Evolutionary conservation across 495 filamentous ascomycete species (phyloP).

Genomic region (Podospora pseudopauciseta): DNA sequence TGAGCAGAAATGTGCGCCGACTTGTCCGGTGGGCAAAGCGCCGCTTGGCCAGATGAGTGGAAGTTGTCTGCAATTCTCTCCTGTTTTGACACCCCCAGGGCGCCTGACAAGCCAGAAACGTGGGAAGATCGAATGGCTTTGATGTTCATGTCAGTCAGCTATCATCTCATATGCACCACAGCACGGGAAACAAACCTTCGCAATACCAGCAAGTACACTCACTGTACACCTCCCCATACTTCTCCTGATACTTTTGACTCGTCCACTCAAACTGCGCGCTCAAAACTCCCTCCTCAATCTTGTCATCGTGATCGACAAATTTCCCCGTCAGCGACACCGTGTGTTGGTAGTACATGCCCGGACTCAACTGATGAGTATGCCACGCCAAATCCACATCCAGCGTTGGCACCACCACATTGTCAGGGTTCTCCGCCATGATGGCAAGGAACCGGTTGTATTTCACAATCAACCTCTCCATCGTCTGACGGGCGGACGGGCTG

Average conservation of each 20-base stretch:
- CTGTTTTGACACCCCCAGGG: conserved; percentile 42
- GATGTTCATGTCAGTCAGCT: not conserved
- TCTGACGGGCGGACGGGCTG: conserved; percentile 58
- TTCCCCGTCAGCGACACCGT: conserved; percentile 38
- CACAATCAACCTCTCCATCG: conserved; percentile 60
- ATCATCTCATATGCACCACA: not conserved
- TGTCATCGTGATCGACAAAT: conserved; percentile 85
- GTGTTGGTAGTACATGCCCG: conserved; percentile 59
- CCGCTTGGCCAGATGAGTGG: conserved; percentile 50
- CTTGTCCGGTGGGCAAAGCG: conserved; percentile 52
- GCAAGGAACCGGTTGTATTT: conserved; percentile 70
- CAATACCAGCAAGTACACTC: conserved; percentile 93
- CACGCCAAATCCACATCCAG: conserved; percentile 86
- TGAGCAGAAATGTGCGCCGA: conserved; percentile 73
- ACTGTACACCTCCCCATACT: conserved; percentile 63
- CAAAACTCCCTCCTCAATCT: conserved; percentile 63
- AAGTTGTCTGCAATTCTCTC: conserved; percentile 55
- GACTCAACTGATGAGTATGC: conserved; percentile 68
- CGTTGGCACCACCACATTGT: conserved; percentile 67
- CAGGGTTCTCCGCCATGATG: conserved; percentile 56
- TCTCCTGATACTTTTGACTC: conserved; percentile 61
- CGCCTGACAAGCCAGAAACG: conserved; percentile 42
- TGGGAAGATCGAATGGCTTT: conserved; percentile 61
- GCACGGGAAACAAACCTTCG: conserved; percentile 46
- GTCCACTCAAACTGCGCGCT: conserved; percentile 71